Base-by-base conservation (phyloP, 2,329 filamentous ascomycete genomes). In the Xylariaceae sp. region DNA sequence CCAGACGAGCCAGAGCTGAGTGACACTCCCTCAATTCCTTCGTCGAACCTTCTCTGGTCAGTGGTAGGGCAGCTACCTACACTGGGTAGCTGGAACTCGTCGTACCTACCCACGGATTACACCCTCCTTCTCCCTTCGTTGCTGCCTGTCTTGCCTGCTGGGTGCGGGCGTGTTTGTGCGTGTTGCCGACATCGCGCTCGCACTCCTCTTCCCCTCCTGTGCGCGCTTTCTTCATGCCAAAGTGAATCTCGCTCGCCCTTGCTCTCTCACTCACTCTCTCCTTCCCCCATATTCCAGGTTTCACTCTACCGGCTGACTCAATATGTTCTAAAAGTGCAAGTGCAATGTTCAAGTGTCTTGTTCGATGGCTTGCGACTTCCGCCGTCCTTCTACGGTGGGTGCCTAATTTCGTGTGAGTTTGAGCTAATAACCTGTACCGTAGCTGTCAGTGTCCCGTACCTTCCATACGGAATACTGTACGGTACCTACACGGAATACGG, bases 321-420 rank as follows among this genome's bases (percentile, higher is more conserved):
- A 55, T 57, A 39, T 60, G 57, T 58, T 59, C 59, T 64, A 51
- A 53, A 54, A 48, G 60, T 56, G 60, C 56, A 6, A 6, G 42
- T 45, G 42, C 37, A 42, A n/a, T n/a, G 13, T 13, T 42, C 37
- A 45, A 58, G 51, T 54, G 47, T 47, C 56, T 49, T 37, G 51
- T 35, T 51, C 10, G 44, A 56, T 18, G 44, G 35, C 56, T 10
- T 39, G 17, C 47, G 30, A 35, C 9, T 45, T 13, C 18, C 39
- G 34, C 13, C 52, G 44, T 49, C 48, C 17, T 10, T 18, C 37
- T 13, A 42, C 9, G 9, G 13, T 13, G 13, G 37, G 37, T 42
- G 37, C 9, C 9, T 13, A 42, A 42, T 42, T 10, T 54, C 52
- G 35, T 4, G 23, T 30, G 23, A 30, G 23, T 30, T 42, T 5